A percentile compares a stretch with the other conserved stretches of the same genome.
phyloP scores from a whole-genome alignment of 2,329 filamentous ascomycete species.

The Nigrograna mackinnonii region DNA sequence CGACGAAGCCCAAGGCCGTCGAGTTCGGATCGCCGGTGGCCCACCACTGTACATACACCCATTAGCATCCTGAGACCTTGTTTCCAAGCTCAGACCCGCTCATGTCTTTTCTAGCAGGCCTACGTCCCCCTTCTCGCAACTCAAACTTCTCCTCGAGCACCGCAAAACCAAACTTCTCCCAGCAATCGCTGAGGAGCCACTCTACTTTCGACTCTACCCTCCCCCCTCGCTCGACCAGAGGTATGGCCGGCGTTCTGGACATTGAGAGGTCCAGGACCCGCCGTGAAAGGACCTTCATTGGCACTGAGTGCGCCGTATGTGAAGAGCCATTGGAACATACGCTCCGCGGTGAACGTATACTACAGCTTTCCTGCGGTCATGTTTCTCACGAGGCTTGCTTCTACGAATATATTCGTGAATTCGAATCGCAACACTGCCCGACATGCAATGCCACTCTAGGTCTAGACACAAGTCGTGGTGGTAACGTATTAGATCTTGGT shows the following conservation, averaged over 20 bases:
- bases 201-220: conserved; percentile 27
- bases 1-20: conserved; percentile 35
- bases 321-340: conserved; percentile 97
- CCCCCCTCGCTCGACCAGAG: conserved; percentile 39
- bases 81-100: conserved; percentile 41
- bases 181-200: conserved; percentile 23
- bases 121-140: conserved; percentile 41
- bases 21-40: conserved; percentile 34
- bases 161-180: conserved; percentile 9
- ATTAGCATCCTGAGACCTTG: conserved; percentile 27
- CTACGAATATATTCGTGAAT: conserved; percentile 96
- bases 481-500: conserved; percentile 93
- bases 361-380: conserved; percentile 96
- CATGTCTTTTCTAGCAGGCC: conserved; percentile 45
- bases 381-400: conserved; percentile 98
- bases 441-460: conserved; percentile 90
- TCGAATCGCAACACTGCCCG: conserved; percentile 91
- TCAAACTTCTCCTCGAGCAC: conserved; percentile 19
- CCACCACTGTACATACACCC: conserved; percentile 36
- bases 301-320: conserved; percentile 92
- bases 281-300: conserved; percentile 92
- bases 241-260: conserved; percentile 69
- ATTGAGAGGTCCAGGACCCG: conserved; percentile 78
- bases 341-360: conserved; percentile 85
- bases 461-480: conserved; percentile 88